Base-by-base conservation (phyloP, 2,329 filamentous ascomycete species). In the Xylaria sp. region DNA sequence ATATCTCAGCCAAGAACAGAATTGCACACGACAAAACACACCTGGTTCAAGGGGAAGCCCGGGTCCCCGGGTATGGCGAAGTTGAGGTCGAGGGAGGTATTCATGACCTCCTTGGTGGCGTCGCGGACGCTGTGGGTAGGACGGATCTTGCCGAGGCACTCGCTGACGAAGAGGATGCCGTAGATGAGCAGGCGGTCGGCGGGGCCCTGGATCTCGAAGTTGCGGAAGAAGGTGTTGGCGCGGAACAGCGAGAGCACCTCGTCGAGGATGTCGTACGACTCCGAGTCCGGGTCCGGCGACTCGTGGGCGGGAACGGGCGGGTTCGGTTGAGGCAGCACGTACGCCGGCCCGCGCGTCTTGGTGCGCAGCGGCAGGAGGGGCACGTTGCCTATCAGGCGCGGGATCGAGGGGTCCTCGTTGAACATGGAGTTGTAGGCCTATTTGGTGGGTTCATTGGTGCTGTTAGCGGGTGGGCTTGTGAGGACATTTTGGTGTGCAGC, bases 341-440 rank as follows among this genome's bases (percentile, higher is more conserved):
- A 94, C 74, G 95, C 95, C 52, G 96, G 96, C n/a, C 96, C 96
- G 72, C 96, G 92, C 72, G 94, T 97, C 82, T 94, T 93, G 78
- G 96, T 98, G 78, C 96, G 94, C 64, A 99, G 91, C 1, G 96
- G 95, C 62, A 98, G 91, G 75, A 98, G 90, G 25, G 95, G 94
- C 80, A 98, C 94, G 88, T 98, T 98, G 81, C 95, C 94, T 86
- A 91, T 83, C 74, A 86, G 83, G 66, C 85, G 86, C 49, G 85
- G 86, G 71, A 81, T 79, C 73, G 85, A 91, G 86, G 88, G 94
- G 88, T 89, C 95, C 84, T 81, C 91, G 89, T 91, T 91, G 90
- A 98, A 98, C 87, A 97, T 92, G 81, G 93, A 97, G 88, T 98
- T 97, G 88, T 98, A 98, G 83, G 95, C 95, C 94, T 97, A 75